These are phyloP conservation scores for Nicotiana undulata DNA, from an alignment of 257 asterid genomes.

Conservation along the genomic window DNA sequence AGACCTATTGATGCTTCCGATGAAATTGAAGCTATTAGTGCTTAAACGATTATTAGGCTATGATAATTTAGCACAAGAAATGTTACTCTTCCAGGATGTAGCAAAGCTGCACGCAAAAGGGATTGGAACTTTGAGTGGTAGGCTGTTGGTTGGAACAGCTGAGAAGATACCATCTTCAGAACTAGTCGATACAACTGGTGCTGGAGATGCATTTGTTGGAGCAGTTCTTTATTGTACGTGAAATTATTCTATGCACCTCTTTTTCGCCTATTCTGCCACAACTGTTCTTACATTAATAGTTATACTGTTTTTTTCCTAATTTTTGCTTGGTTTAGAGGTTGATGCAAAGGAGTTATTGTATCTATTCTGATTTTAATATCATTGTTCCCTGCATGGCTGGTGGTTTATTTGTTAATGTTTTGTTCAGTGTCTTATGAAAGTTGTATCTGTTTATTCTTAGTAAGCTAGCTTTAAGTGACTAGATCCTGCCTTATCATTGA, in stretches of 20 bases:
- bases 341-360: no score
- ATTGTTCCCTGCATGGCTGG: no score
- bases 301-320: no score
- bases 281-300: neutral
- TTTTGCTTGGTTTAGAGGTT: no score
- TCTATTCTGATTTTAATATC: no score
- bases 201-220: slow-evolving; percentile 98
- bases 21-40: neutral
- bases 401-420: no score
- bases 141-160: slow-evolving; percentile 74
- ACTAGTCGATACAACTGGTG: slow-evolving; percentile 90
- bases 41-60: neutral
- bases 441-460: neutral
- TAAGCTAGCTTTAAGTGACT: neutral
- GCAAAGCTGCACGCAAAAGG: slow-evolving; percentile 65
- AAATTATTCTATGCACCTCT: neutral
- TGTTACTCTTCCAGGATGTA: slow-evolving; percentile 21
- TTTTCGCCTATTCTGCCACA: neutral
- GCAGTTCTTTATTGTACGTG: slow-evolving; percentile 70
- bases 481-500: neutral
- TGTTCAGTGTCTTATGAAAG: neutral
- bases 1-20: neutral
- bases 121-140: slow-evolving; percentile 54
- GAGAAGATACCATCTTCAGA: slow-evolving; percentile 79
- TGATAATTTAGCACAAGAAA: neutral